Evolutionary conservation across 306 rosid genomes (phyloP).

Genomic region (Senna tora): DNA sequence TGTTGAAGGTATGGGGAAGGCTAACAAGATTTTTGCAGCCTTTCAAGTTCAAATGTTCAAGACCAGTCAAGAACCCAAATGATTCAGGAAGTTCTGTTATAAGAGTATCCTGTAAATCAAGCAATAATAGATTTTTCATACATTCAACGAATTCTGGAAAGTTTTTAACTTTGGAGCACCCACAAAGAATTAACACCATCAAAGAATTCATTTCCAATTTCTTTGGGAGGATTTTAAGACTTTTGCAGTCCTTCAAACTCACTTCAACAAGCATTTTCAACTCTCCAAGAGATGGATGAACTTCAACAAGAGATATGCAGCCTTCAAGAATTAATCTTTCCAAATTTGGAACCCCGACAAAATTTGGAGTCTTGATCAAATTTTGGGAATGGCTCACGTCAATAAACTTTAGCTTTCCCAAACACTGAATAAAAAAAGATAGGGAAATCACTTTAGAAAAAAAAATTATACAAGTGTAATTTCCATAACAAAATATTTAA

Average conservation of each 20-base stretch:
- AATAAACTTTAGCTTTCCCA: too few relatives aligned
- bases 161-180: neutral
- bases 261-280: neutral
- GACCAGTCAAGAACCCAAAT: neutral
- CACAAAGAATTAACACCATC: neutral
- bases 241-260: neutral
- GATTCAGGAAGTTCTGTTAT: neutral
- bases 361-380: neutral
- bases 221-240: neutral
- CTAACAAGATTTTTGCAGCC: neutral
- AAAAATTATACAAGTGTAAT: too few relatives aligned
- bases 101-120: neutral
- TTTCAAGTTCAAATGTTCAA: neutral
- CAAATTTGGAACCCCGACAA: neutral
- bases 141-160: neutral
- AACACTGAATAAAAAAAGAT: too few relatives aligned
- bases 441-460: too few relatives aligned
- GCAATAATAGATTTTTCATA: neutral
- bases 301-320: neutral
- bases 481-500: too few relatives aligned
- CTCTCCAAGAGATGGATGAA: conserved; percentile 9
- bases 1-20: neutral
- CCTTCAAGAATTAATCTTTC: neutral
- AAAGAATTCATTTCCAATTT: neutral
- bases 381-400: too few relatives aligned